Percentiles rank a stretch among this genome's conserved stretches.
phyloP scores from a whole-genome alignment of 2,329 filamentous ascomycete species.

The Neofusicoccum parvum region DNA sequence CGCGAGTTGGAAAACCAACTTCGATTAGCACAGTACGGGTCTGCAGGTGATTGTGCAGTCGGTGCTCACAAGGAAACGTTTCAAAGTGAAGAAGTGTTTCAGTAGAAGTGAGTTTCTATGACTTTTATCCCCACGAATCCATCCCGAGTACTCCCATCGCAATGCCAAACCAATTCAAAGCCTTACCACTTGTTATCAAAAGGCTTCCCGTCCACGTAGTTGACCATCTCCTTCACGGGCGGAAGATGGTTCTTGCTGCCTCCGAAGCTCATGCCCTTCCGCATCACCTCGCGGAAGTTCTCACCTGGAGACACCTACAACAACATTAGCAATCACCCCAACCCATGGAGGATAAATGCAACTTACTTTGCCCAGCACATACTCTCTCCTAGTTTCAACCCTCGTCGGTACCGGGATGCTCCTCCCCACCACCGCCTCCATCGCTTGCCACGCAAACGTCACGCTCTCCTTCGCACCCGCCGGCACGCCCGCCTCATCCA shows the following conservation, averaged over 20 bases:
- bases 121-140: no score
- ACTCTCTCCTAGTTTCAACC: constrained; percentile 55
- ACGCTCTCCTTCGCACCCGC: constrained; percentile 62
- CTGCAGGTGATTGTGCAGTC: no score
- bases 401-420: constrained; percentile 57
- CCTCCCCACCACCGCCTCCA: constrained; percentile 59
- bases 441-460: constrained; percentile 63
- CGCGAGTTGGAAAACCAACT: no score
- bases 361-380: constrained; percentile 57
- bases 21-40: no score
- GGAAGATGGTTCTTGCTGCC: constrained; percentile 42
- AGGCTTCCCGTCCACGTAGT: constrained; percentile 51
- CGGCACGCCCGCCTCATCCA: constrained; percentile 61
- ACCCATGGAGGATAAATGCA: not conserved
- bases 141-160: no score
- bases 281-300: constrained; percentile 59
- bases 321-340: not conserved
- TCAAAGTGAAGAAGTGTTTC: no score
- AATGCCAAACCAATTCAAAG: no score
- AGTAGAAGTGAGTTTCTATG: no score
- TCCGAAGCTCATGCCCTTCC: constrained; percentile 56
- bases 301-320: constrained; percentile 52
- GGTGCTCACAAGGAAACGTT: no score
- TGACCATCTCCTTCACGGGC: constrained; percentile 55
- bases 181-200: constrained; percentile 51